Evolutionary conservation across 2,329 filamentous ascomycete genomes (phyloP).

Genomic region (Hypoxylon sp.): DNA sequence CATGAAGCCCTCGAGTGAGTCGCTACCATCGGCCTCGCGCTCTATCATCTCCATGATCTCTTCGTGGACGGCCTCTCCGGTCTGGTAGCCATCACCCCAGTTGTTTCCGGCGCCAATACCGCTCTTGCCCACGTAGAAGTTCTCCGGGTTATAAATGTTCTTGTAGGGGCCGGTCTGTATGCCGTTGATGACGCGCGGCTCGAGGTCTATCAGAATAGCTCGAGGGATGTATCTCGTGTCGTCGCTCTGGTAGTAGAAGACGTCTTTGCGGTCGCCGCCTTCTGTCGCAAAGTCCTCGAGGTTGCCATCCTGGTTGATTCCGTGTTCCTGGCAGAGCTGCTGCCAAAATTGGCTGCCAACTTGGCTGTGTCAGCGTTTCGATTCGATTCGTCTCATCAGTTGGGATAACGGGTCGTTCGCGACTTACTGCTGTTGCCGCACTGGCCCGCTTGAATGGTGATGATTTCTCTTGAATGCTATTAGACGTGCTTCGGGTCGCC

Average conservation of each 20-base stretch:
- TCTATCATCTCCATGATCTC: conserved; percentile 99
- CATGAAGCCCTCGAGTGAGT: conserved; percentile 99
- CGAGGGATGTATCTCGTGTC: conserved; percentile 98
- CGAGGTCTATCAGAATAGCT: conserved; percentile 93
- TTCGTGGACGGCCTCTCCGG: conserved; percentile 89
- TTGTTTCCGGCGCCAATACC: conserved; percentile 96
- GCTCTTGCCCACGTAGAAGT: conserved; percentile 96
- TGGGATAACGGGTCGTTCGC: conserved; percentile 15
- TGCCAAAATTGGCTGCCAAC: conserved; percentile 99
- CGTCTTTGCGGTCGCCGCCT: conserved; percentile 96
- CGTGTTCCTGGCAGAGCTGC: conserved; percentile 96
- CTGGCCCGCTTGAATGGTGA: conserved; percentile 98
- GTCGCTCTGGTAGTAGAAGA: conserved; percentile 99
- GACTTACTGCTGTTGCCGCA: conserved; percentile 98
- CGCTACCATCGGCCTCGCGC: conserved; percentile 95
- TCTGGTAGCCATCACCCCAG: conserved; percentile 96
- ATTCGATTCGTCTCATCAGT: background rate
- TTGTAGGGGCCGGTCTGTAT: conserved; percentile 95
- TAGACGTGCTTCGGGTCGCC: background rate
- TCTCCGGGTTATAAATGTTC: conserved; percentile 99
- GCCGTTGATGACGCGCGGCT: conserved; percentile 89
- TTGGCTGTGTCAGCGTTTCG: conserved; percentile 53
- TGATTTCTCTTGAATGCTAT: conserved; percentile 81
- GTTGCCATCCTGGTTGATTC: conserved; percentile 96
- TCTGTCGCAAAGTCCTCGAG: conserved; percentile 97